Conservation (phyloP, 2,329 filamentous ascomycete species). For the Colletotrichum godetiae region DNA sequence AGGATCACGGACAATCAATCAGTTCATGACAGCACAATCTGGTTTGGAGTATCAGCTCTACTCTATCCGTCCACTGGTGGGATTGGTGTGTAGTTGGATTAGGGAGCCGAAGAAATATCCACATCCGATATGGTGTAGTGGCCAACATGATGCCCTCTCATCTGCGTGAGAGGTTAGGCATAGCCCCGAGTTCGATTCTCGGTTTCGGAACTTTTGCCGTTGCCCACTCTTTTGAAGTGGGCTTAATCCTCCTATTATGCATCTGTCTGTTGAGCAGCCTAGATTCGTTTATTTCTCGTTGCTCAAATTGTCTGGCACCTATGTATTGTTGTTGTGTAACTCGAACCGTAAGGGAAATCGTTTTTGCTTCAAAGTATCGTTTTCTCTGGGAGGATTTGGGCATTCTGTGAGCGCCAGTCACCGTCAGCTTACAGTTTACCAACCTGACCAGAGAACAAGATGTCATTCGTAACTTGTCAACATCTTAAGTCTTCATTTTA, state of each 20-base stretch:
- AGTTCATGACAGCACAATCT: background rate
- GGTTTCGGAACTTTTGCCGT: constrained; percentile 10
- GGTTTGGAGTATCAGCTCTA: background rate
- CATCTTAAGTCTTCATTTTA: background rate
- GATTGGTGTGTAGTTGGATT: background rate
- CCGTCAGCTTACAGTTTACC: too few relatives aligned
- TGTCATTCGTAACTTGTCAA: background rate
- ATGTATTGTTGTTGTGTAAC: background rate
- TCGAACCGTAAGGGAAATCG: too few relatives aligned
- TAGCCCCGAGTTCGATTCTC: constrained; percentile 31
- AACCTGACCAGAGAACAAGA: too few relatives aligned
- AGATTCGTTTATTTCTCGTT: too few relatives aligned
- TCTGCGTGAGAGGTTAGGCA: background rate
- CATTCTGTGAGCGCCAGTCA: too few relatives aligned
- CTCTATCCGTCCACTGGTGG: too few relatives aligned
- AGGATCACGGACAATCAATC: too few relatives aligned
- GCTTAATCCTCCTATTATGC: too few relatives aligned
- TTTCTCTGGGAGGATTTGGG: too few relatives aligned
- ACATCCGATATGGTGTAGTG: constrained; percentile 24
- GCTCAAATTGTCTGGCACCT: background rate
- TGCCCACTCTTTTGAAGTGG: too few relatives aligned
- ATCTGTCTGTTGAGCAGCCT: too few relatives aligned
- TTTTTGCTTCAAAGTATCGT: too few relatives aligned
- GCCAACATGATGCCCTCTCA: constrained; percentile 33
- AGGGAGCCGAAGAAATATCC: rapidly evolving